These are phyloP conservation scores for Podospora pseudoanserina DNA, from an alignment of 495 filamentous ascomycete genomes.

Conservation along the genomic window DNA sequence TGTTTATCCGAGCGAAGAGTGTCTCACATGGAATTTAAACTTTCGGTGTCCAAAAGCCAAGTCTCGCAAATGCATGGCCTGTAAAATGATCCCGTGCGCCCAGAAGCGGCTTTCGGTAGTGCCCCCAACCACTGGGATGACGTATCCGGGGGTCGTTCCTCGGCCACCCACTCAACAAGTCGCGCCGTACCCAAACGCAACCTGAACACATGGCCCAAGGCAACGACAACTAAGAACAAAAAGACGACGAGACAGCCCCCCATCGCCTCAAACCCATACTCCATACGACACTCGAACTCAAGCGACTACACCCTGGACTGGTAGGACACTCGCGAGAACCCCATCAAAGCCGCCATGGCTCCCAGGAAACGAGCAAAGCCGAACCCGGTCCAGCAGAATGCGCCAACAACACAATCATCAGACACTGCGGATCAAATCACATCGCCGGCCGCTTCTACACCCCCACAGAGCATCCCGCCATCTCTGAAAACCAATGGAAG, in stretches of 20 bases:
- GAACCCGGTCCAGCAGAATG: conserved; percentile 41
- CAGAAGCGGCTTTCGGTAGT: conserved; percentile 3
- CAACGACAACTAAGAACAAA: conserved; percentile 7
- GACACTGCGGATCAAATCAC: conserved; percentile 2
- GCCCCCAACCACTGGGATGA: conserved; percentile 11
- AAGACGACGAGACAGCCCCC: not conserved
- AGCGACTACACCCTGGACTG: not conserved
- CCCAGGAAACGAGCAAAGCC: conserved; percentile 63
- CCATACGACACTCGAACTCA: not conserved
- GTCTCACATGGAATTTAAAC: conserved; percentile 2
- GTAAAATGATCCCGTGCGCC: conserved; percentile 3
- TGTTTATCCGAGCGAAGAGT: not conserved
- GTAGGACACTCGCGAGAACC: not conserved
- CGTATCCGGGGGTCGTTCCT: conserved; percentile 10
- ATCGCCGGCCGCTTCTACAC: conserved; percentile 13
- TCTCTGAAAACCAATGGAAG: conserved; percentile 10
- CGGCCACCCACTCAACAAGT: conserved; percentile 10
- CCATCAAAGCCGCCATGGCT: conserved; percentile 41
- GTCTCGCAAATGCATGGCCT: not conserved
- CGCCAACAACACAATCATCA: conserved; percentile 15
- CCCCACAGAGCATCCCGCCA: conserved; percentile 5
- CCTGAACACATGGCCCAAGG: conserved; percentile 8
- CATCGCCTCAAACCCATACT: not conserved
- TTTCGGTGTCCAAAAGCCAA: not conserved
- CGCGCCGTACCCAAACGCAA: conserved; percentile 13